phyloP scores from a whole-genome alignment of 805 yeast genomes.

The Myxozyma kluyveri region DNA sequence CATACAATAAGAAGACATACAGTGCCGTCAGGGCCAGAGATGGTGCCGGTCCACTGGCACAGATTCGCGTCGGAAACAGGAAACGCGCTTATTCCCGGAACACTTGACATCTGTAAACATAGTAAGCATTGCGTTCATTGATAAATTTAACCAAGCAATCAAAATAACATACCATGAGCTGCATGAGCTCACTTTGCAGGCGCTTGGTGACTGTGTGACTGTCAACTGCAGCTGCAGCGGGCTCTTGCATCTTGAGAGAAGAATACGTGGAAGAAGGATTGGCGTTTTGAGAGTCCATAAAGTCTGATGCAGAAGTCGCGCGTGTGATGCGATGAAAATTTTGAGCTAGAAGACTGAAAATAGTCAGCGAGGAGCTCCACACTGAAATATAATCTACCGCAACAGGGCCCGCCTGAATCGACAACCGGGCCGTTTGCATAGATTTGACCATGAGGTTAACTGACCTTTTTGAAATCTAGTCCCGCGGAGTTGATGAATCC shows the following conservation, averaged over 20 bases:
- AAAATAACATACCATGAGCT: constrained; percentile 43
- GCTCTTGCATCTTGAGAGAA: constrained; percentile 27
- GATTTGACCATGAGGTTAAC: too few relatives aligned
- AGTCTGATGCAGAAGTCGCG: too few relatives aligned
- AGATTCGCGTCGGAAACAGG: constrained; percentile 54
- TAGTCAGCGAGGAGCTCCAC: too few relatives aligned
- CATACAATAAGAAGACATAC: constrained; percentile 13
- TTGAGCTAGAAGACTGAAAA: too few relatives aligned
- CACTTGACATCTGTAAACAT: constrained; percentile 41
- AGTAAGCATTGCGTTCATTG: neutral
- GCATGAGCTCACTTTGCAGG: constrained; percentile 52
- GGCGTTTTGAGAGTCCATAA: constrained; percentile 31
- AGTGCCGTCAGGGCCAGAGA: constrained; percentile 58
- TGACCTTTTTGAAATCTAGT: too few relatives aligned
- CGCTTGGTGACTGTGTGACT: constrained; percentile 52
- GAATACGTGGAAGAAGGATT: constrained; percentile 20
- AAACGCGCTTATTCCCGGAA: constrained; percentile 55
- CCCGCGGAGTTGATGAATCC: too few relatives aligned
- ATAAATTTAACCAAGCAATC: neutral
- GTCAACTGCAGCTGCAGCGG: constrained; percentile 35
- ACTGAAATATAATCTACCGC: too few relatives aligned
- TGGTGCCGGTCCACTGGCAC: constrained; percentile 56
- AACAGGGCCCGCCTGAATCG: too few relatives aligned
- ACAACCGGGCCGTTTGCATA: too few relatives aligned
- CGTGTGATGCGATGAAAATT: too few relatives aligned